Base-by-base conservation (phyloP, 345 rosid species). In the Citrus inodora region DNA sequence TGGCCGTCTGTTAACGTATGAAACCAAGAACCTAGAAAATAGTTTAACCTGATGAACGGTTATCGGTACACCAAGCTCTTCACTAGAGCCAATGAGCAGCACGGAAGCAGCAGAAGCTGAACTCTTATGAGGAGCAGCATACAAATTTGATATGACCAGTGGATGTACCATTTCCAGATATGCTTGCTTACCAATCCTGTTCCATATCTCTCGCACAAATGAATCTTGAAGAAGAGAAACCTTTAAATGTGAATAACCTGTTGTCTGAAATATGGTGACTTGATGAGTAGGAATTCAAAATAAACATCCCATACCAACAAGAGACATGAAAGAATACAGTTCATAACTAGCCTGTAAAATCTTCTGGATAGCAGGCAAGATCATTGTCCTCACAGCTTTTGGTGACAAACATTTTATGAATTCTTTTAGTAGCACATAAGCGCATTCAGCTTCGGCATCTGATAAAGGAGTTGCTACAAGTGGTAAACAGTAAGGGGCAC, bases 221-320 rank as follows among this genome's bases (percentile, higher is more conserved):
- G 98, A 92, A 69, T 89, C 97, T 92, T 94, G 98, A 83, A 94
- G 98, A 78, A 94, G 92, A 65, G 92, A 90, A 64, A 94, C 94
- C 84, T 94, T 94, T 82, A 94, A 82, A 87, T 89, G 98, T 74
- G 95, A 93, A 88, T 88, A 90, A 83, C 97, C 98, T 87, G 97
- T 78, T 30, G 92, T 82, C 98, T 94, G 91, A 85, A 89, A 82
- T 74, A 75, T 81, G 77, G 80, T 78, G 75, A 76, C 35, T 71
- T 75, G 66, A 80, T 83, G 68, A 77, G 76, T 69, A 80, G 70
- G 71, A 67, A 84, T 74, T 42, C 70, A 78, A 67, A 56, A 75
- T 4, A 51, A 65, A 66, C 77, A 28, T 74, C 70, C 28, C 68
- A 71, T 68, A 62, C 38, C 58, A 58, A 71, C 70, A 62, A 78